phyloP scores from a whole-genome alignment of 306 rosid genomes.

The Senna siamea region DNA sequence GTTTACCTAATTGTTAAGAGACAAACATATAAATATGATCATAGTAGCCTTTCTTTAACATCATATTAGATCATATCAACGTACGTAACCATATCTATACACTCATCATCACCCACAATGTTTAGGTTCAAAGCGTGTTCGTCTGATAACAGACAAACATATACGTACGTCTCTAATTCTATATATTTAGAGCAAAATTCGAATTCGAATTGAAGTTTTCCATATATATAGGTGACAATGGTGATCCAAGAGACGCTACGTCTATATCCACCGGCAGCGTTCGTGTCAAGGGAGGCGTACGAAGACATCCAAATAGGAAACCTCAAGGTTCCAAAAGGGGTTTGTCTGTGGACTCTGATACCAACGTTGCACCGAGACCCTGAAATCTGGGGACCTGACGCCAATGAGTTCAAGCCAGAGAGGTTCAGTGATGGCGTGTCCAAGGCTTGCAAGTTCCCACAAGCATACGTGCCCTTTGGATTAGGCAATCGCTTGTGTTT shows the following conservation, averaged over 20 bases:
- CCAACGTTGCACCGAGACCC: conserved; percentile 79
- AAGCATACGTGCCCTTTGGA: conserved; percentile 81
- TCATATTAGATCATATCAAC: no score
- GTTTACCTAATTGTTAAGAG: no score
- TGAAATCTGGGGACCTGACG: conserved; percentile 84
- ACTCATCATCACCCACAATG: no score
- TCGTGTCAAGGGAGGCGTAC: conserved; percentile 90
- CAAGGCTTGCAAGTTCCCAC: conserved; percentile 74
- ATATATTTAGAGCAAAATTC: not conserved
- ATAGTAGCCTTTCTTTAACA: no score
- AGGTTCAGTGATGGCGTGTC: conserved; percentile 80
- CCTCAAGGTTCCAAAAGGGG: conserved; percentile 71
- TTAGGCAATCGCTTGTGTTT: conserved; percentile 76
- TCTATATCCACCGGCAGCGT: conserved; percentile 87
- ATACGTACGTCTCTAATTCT: no score
- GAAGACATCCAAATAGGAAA: conserved; percentile 68
- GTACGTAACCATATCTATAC: no score
- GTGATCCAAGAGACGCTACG: conserved; percentile 88
- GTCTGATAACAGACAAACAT: no score
- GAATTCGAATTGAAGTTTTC: not conserved
- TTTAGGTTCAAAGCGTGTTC: no score
- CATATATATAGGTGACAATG: conserved; percentile 47
- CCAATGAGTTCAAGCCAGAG: conserved; percentile 80
- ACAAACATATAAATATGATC: no score
- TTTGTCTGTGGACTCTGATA: conserved; percentile 78